Percentiles rank a stretch among this genome's conserved stretches.
These are phyloP conservation scores for Phytophthora quininea DNA, from an alignment of 352 stramenopile genomes.

Conservation along the genomic window DNA sequence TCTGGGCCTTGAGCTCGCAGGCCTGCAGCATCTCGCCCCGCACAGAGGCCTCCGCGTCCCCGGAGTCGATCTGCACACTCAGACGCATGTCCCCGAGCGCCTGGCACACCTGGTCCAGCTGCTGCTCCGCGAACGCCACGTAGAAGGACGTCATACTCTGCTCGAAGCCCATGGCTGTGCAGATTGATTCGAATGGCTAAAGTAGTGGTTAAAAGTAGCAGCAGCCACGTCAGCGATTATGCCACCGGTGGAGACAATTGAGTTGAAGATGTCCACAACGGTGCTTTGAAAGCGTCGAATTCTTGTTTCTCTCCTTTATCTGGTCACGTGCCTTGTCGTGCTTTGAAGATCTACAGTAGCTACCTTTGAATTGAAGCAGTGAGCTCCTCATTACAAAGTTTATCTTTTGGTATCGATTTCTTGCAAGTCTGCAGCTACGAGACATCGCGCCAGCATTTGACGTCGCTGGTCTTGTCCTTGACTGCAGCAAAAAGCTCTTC, in stretches of 20 bases:
- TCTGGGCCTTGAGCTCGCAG: constrained; percentile 72
- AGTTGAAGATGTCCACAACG: no score
- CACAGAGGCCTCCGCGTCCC: constrained; percentile 34
- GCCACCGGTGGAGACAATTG: no score
- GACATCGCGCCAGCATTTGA: background rate
- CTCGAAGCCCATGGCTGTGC: constrained; percentile 67
- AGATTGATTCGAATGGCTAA: background rate
- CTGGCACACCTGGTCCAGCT: constrained; percentile 70
- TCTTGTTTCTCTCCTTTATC: no score
- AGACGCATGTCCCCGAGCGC: constrained; percentile 66
- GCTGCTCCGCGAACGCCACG: constrained; percentile 78
- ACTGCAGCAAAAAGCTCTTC: background rate
- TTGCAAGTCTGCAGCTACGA: no score
- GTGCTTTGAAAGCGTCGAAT: no score
- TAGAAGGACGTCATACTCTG: constrained; percentile 84
- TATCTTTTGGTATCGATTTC: no score
- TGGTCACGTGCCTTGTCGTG: no score
- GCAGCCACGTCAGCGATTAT: background rate
- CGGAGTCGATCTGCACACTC: constrained; percentile 21
- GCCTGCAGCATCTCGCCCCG: constrained; percentile 79
- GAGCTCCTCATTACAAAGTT: no score
- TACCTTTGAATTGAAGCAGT: no score
- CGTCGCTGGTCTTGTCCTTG: background rate
- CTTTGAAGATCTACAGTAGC: no score
- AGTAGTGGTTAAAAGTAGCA: no score